Base-by-base conservation (phyloP, 176 grass and related monocot species). In the Eleusine indica region DNA sequence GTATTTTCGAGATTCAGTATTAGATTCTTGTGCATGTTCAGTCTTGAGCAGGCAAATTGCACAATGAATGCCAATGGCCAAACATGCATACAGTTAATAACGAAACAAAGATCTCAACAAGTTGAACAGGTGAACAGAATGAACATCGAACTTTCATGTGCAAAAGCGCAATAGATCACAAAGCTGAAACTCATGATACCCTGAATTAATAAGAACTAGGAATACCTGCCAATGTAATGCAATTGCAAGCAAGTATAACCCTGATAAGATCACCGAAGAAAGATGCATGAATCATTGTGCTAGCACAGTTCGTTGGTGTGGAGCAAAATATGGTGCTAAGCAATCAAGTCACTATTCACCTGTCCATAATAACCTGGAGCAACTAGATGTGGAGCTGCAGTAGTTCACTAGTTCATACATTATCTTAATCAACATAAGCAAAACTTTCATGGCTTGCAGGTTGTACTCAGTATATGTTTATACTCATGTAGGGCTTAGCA, bases 391-490 rank as follows among this genome's bases (percentile, higher is more conserved):
- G 32, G 44, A 42, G 18, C 47, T 77, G 25, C 9, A 72, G 54
- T 52, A n/a, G 29, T 48, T 63, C 43, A 70, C 25, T 52, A n/a
- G 29, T 48, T 63, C 43, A 70, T 35, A 46, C 51, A 47, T 47
- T 63, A 3, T 29, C 14, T 58, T 65, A 39, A 74, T 53, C 66
- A 75, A 37, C 37, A 86, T 67, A 86, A 83, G 69, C 70, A 90
- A 83, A 83, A 83, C 17, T 84, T 69, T 64, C 67, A 64, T 12
- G 61, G 61, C 61, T 64, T 64, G 61, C 61, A 64, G 25, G 30
- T 57, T 57, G 38, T 70, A 77, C 49, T 73, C 42, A 75, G 52
- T 80, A 87, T 74, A 83, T 64, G 80, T 75, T 83, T 87, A 83
- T 82, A 83, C 48, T 38, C 69, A 83, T 53, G 39, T 82, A 83